These are phyloP conservation scores for Podila epicladia DNA, from an alignment of 192 early-diverging fungal genomes.

Conservation along the genomic window DNA sequence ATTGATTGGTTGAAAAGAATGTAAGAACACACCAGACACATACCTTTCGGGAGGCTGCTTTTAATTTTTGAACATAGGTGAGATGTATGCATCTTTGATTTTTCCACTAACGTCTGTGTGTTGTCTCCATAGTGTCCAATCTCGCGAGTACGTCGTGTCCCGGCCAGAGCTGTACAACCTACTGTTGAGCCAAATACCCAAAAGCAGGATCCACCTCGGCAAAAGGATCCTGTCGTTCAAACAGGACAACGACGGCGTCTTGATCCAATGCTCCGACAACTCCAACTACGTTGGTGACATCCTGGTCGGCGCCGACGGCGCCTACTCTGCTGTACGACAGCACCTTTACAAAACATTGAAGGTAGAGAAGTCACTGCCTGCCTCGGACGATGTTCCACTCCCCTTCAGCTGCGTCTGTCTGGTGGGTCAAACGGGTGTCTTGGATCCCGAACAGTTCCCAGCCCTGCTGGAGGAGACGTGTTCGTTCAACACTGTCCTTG, in stretches of 20 bases:
- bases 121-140: background rate
- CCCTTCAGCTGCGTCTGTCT: constrained; percentile 3
- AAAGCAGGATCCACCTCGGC: constrained; percentile 4
- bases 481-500: background rate
- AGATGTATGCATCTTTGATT: background rate
- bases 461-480: background rate
- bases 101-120: background rate
- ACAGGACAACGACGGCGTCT: background rate
- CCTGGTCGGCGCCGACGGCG: constrained; percentile 2
- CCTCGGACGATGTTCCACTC: background rate
- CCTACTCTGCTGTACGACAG: constrained; percentile 1
- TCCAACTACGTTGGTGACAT: constrained; percentile 4
- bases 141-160: background rate
- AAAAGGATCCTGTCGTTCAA: constrained; percentile 10
- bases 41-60: no score
- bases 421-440: background rate
- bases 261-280: background rate
- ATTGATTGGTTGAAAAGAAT: no score
- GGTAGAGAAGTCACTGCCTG: background rate
- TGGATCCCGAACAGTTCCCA: constrained; percentile 3
- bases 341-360: background rate
- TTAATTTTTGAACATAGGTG: no score
- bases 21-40: no score
- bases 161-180: constrained; percentile 3
- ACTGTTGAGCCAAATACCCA: background rate